Evolutionary conservation across 176 grass and related monocot species (phyloP).

Genomic region (Alopecurus myosuroides): DNA sequence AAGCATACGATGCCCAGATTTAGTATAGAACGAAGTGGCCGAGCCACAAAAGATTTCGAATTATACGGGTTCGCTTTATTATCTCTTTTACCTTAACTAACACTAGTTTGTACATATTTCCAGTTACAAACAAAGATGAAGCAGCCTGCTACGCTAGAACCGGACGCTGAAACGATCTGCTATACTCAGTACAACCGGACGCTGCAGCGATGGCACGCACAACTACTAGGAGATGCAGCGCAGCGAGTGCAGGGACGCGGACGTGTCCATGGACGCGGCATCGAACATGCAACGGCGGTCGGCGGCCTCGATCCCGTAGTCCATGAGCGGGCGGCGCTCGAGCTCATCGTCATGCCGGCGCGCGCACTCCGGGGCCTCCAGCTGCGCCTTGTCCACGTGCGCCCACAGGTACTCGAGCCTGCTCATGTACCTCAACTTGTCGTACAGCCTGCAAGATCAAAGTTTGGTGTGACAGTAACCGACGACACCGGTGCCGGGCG

Average conservation of each 20-base stretch:
- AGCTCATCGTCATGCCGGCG: constrained; percentile 71
- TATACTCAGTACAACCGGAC: not conserved
- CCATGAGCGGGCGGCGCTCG: constrained; percentile 80
- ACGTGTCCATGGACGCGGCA: constrained; percentile 60
- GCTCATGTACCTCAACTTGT: constrained; percentile 72
- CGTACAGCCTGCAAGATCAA: constrained; percentile 49
- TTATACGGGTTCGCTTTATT: not conserved
- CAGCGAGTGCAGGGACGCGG: constrained; percentile 52
- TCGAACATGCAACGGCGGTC: constrained; percentile 44
- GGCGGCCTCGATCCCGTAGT: constrained; percentile 61
- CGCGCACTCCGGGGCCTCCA: constrained; percentile 66
- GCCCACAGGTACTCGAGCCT: constrained; percentile 76
- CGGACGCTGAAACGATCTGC: not conserved
- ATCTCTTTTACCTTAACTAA: not conserved
- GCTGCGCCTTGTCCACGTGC: constrained; percentile 50
- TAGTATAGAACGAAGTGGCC: not conserved
- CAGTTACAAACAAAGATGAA: not conserved
- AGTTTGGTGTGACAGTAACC: not conserved
- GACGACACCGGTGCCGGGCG: not conserved
- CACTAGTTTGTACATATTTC: constrained; percentile 5
- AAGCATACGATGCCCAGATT: not conserved
- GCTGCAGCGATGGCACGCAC: not conserved
- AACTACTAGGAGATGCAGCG: constrained; percentile 50
- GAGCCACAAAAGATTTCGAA: not conserved
- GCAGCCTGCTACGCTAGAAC: not conserved